Evolutionary conservation across 257 asterid species (phyloP), one percentile per base, ranked within the genome.

Genomic region (Cruciata laevipes): DNA sequence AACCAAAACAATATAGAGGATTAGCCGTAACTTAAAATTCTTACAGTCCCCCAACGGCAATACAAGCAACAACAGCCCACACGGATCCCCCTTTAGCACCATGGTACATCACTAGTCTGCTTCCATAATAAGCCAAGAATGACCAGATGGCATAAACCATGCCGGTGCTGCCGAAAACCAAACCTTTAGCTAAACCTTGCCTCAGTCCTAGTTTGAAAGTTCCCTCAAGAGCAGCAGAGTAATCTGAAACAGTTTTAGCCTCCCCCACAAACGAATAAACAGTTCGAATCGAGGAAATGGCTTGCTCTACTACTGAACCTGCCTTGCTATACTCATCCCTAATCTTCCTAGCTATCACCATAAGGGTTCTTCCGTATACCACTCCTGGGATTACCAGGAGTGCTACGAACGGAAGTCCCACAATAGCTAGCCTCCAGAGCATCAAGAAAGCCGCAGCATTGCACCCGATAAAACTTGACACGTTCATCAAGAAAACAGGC

Each of bases 201-300:
- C 27, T n/a, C 4, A 18, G 12, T 21, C 60, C 60, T 21, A 53
- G 20, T 8, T 1, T 53, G 11, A 53, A n/a, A n/a, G 60, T 53
- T 20, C 27, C 60, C 24, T 53, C 60, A 20, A 53, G 60, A 53
- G 27, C 60, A 53, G 60, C 30, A 21, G 60, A 53, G 60, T 53
- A 53, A 9, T 53, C 27, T 53, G 60, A 13, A 53, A 3, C 24
- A 18, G 60, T 20, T 53, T 53, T 53, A 53, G 24, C 1, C 60
- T 53, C 60, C 1, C 60, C 60, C 0, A 21, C 60, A 21, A 53
- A 53, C 3, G 60, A 53, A 21, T 53, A 53, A 53, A 53, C 60
- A 0, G 60, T 53, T 53, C 60, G 60, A 21, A 53, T 53, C 27
- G 60, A 53, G 6, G 60, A 53, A 53, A 53, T 8, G 13, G 30